phyloP scores from a whole-genome alignment of 73 alveolate genomes.

The Tetrahymena thermophila region DNA sequence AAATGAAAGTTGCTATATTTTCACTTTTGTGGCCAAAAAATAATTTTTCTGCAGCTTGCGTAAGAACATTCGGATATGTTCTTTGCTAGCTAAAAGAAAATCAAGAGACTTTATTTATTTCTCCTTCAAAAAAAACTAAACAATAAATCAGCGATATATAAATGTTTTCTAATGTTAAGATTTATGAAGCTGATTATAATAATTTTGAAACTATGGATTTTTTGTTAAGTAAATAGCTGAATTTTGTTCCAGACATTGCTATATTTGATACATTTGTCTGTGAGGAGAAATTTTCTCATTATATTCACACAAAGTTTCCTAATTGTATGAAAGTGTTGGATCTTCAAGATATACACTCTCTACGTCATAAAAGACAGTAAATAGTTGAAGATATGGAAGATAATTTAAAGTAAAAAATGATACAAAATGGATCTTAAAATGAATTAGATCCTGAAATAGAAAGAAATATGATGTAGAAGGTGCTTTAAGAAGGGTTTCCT shows the following conservation, averaged over 20 bases:
- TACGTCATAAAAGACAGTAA: slow-evolving; percentile 11
- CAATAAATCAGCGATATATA: not conserved
- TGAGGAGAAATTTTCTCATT: slow-evolving; percentile 27
- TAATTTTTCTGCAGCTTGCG: not conserved
- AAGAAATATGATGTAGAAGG: slow-evolving; percentile 1
- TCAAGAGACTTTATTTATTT: not conserved
- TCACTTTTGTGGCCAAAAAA: not conserved
- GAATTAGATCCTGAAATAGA: not conserved
- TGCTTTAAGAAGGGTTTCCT: not conserved
- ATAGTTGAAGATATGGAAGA: not conserved
- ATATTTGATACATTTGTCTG: slow-evolving; percentile 33
- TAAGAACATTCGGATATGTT: not conserved
- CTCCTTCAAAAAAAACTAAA: not conserved
- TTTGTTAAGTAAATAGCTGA: not conserved
- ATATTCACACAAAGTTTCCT: slow-evolving; percentile 25
- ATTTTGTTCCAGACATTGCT: not conserved
- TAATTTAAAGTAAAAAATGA: not conserved
- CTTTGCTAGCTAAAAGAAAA: not conserved
- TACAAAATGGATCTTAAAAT: not conserved
- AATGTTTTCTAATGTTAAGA: not conserved
- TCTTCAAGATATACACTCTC: slow-evolving; percentile 23
- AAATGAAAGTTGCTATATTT: not conserved
- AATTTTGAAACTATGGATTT: not conserved
- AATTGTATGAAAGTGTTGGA: slow-evolving; percentile 36
- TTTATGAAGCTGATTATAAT: not conserved